These are phyloP conservation scores for Thermothelomyces thermophilus DNA, from an alignment of 2,329 filamentous ascomycete genomes.

Conservation along the genomic window DNA sequence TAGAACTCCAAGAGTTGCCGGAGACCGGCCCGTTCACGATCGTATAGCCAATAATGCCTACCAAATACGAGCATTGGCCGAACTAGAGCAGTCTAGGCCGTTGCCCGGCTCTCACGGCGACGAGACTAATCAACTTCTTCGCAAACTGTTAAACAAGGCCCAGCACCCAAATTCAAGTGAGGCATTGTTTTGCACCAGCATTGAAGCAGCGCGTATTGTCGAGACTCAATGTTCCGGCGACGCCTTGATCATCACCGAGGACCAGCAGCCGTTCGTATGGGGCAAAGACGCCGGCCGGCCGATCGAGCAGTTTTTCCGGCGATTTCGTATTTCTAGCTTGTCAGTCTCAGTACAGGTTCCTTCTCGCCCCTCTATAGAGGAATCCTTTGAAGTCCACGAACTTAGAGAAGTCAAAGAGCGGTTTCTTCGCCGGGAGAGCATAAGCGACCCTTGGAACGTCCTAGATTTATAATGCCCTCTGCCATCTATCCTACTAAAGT, in stretches of 20 bases:
- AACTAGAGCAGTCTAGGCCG: background rate
- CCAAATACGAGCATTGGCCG: background rate
- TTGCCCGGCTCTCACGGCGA: background rate
- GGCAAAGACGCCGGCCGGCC: conserved; percentile 3
- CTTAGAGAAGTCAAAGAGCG: conserved; percentile 12
- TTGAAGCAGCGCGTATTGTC: conserved; percentile 14
- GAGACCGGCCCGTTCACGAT: background rate
- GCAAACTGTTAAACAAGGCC: background rate
- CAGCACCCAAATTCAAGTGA: conserved; percentile 6
- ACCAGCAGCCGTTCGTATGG: conserved; percentile 19
- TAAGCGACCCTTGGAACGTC: conserved; percentile 25
- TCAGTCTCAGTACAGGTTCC: conserved; percentile 18
- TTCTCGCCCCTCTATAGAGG: conserved; percentile 6
- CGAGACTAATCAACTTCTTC: background rate
- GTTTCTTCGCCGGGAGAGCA: background rate
- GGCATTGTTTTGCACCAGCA: conserved; percentile 13
- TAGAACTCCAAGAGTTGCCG: background rate
- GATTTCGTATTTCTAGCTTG: conserved; percentile 5
- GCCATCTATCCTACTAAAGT: conserved; percentile 24
- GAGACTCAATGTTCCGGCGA: conserved; percentile 12
- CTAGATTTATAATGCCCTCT: conserved; percentile 27
- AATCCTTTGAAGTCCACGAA: conserved; percentile 11
- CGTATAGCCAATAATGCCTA: background rate
- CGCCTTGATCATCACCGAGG: conserved; percentile 16
- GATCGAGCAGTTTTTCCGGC: conserved; percentile 17